Base-by-base conservation (phyloP, 495 filamentous ascomycete species). In the Xylaria scruposa region DNA sequence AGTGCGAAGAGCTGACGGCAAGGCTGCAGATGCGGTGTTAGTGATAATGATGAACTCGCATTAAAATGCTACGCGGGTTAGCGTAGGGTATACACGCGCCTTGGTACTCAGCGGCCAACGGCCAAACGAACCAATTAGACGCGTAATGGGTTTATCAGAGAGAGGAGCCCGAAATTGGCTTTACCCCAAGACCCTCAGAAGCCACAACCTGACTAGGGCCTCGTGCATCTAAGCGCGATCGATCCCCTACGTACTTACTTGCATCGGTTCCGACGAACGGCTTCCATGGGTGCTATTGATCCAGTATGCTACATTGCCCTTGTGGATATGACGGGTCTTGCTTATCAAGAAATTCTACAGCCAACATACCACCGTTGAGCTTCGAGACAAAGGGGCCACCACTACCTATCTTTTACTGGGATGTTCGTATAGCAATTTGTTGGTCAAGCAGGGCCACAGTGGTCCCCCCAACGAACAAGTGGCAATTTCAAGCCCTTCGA, bases 1-100 rank as follows among this genome's bases (percentile, higher is more conserved):
- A 44, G 12, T 13, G 38, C 60, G 60, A 63, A 62, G 38, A 63
- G 60, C 60, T 63, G 60, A 63, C 21, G 60, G 60, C 60, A 36
- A 63, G 60, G 60, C 60, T 63, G 21, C 60, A 60, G 15, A 63
- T 63, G 38, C 38, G 38, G 36, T 29, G 38, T 5, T 29, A 42
- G 60, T 44, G 21, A 19, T 17, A 42, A 42, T 13, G 44, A 63
- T 36, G 38, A 63, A 63, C 60, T 33, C 38, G 38, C 60, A 44
- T 42, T 17, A 63, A 44, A 17, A 44, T 29, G 21, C 38, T 62
- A 63, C 60, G 58, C 38, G 60, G 59, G 31, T 21, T 63, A 63
- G 21, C 21, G 29, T 44, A 24, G n/a, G 33, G 15, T 40, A 21
- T 24, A n/a, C 59, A 62, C 33, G 59, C 38, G 38, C 38, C 44